A percentile compares a stretch with the other conserved stretches of the same genome.
phyloP scores from a whole-genome alignment of 148 eudicot genomes.

The Fallopia convolvulus region DNA sequence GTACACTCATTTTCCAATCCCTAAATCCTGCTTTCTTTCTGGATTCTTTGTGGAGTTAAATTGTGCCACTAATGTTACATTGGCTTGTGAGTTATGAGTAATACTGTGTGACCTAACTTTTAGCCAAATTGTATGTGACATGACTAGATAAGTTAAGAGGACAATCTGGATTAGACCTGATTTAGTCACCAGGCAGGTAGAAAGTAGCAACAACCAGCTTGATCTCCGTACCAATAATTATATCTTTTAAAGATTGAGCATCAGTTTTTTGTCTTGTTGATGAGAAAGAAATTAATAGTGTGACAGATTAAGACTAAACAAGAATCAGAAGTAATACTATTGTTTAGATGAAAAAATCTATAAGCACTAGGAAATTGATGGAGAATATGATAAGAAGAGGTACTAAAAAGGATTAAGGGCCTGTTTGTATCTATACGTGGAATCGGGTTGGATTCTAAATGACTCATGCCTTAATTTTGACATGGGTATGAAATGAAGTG shows the following conservation, averaged over 20 bases:
- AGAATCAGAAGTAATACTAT: background rate
- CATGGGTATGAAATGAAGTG: too few relatives aligned
- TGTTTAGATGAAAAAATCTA: background rate
- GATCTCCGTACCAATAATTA: background rate
- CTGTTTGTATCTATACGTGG: too few relatives aligned
- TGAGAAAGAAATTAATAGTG: background rate
- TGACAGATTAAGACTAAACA: background rate
- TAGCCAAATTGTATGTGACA: background rate
- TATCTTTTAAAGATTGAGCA: background rate
- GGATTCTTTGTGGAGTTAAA: background rate
- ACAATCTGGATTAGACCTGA: background rate
- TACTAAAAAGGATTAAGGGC: background rate
- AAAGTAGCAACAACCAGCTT: background rate
- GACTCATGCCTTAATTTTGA: too few relatives aligned
- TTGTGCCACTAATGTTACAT: background rate
- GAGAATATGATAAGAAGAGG: background rate
- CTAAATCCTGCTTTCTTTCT: background rate
- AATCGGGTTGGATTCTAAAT: too few relatives aligned
- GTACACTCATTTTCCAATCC: constrained; percentile 9
- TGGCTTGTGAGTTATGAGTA: background rate
- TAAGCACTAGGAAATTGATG: background rate
- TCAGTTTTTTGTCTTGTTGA: background rate
- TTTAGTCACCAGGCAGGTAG: background rate
- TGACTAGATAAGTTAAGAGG: background rate
- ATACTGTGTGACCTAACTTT: background rate